Evolutionary conservation across 352 stramenopile species (phyloP), one percentile per base, ranked within the genome.

Genomic region (Globisporangium apiculatum): DNA sequence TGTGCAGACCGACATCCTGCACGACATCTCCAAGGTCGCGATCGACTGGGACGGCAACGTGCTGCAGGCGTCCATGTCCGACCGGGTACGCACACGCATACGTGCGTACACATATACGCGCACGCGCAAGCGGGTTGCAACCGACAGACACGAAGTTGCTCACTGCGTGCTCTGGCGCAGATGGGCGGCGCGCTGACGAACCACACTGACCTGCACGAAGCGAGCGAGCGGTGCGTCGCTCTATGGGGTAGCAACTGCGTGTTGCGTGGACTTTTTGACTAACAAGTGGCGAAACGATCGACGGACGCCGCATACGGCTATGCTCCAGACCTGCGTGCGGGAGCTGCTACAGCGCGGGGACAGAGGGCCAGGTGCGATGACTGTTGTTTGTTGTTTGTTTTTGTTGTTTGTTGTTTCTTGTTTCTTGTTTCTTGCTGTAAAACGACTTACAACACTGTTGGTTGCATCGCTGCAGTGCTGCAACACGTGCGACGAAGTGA

Each of bases 11-110:
- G 79, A 93, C 48, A 84, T 93, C 17, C 60, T 83, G 31, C 81
- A 91, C 71, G 83, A 91, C 62, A 84, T 93, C 31, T 71, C 89
- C 59, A 93, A 93, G 60, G 80, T 78, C 12, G 61, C 77, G 15
- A 64, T 93, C 15, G 77, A 93, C 51, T 57, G 48, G 3, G 60
- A 71, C 18, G 83, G 81, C 8, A 61, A 73, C 47, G 58, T 65
- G 18, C 60, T 87, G 31, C 70, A 73, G 24, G 70, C 84, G 61
- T 77, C 72, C 36, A 69, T 76, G 69, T 65, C 61, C 43, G 80
- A 88, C 53, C 69, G 67, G 49, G 71, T 82, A 48, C 40, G 57
- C 42, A 31, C 24, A 31, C 24, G 24, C 24, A 31, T 31, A 31
- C 24, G 24, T 31, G 24, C 24, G 24, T 31, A 31, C 2, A 31